Base-by-base conservation (phyloP, 306 rosid species). In the Ziziphus jujuba region DNA sequence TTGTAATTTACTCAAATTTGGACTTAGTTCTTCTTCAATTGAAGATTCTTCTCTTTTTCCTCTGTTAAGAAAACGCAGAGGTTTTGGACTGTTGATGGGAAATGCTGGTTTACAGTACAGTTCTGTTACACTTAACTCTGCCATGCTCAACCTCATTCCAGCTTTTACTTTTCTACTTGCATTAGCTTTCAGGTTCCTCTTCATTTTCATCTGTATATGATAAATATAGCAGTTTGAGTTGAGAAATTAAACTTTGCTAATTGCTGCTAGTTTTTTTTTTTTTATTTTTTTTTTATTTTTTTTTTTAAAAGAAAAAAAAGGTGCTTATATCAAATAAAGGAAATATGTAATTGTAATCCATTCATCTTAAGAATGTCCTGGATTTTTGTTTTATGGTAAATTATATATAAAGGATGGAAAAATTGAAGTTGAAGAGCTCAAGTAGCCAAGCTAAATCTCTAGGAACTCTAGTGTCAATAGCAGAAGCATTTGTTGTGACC, bases 91-190 rank as follows among this genome's bases (percentile, higher is more conserved):
- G 16, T 63, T 80, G 54, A 24, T 70, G 25, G 59, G 75, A 56
- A 75, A 80, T 67, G 68, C 71, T 55, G 91, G 88, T 53, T 58
- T 83, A 58, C 80, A 78, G 15, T 69, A 77, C 15, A 78, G 91
- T 75, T 86, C 91, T 23, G 77, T 88, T 2, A 73, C 77, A 3
- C 86, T 86, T 60, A 71, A 67, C 0, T 70, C 84, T 1, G 86
- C 88, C 33, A 70, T 78, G 63, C 79, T 83, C 25, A 86, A 83
- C 54, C 77, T 83, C 62, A 61, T 78, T 56, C 87, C 91, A 35
- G 84, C 87, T 35, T 80, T 82, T 60, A 85, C 91, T 47, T 85
- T 82, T 61, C n/a, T 77, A 9, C 84, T 86, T 31, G 82, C 91
- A 10, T 22, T 83, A 4, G 47, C 78, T 52, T 78, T 73, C 80